phyloP scores from a whole-genome alignment of 495 filamentous ascomycete species.

The Pyrenula massariospora region DNA sequence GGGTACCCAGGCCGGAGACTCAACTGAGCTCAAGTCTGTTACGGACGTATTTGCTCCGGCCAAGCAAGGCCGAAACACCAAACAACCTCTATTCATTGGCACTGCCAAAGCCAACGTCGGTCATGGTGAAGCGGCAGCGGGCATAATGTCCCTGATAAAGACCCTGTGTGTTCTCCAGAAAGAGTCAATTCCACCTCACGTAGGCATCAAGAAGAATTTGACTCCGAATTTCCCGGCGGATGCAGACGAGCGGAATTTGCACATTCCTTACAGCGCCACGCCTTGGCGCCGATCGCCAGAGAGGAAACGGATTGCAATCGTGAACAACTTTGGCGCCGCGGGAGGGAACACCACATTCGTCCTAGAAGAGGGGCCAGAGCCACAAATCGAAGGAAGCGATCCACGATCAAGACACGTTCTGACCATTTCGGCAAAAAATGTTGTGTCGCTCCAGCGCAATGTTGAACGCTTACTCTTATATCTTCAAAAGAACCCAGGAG shows the following conservation, averaged over 20 bases:
- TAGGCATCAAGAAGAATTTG: conserved; percentile 13
- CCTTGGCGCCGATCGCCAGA: conserved; percentile 7
- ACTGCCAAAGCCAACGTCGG: conserved; percentile 50
- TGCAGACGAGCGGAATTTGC: conserved; percentile 13
- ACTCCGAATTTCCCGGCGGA: conserved; percentile 12
- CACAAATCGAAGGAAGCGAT: conserved; percentile 8
- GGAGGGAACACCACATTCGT: conserved; percentile 24
- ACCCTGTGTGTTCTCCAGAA: conserved; percentile 24
- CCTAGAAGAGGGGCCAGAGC: conserved; percentile 23
- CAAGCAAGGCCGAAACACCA: conserved; percentile 17
- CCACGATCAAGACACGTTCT: conserved; percentile 16
- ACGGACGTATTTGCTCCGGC: conserved; percentile 14
- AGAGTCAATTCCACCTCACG: conserved; percentile 22
- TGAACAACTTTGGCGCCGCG: conserved; percentile 28
- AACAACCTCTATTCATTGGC: conserved; percentile 56
- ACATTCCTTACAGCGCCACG: conserved; percentile 9
- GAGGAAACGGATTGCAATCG: conserved; percentile 12
- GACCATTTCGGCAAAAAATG: conserved; percentile 22
- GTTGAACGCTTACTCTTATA: conserved; percentile 18
- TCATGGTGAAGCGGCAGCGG: conserved; percentile 20
- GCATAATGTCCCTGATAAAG: conserved; percentile 22
- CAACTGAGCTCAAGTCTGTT: conserved; percentile 18
- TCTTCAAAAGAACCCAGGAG: conserved; percentile 15
- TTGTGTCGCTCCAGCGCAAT: conserved; percentile 21
- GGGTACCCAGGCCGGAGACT: conserved; percentile 31